phyloP scores from a whole-genome alignment of 306 rosid genomes.

The Medicago arabica region DNA sequence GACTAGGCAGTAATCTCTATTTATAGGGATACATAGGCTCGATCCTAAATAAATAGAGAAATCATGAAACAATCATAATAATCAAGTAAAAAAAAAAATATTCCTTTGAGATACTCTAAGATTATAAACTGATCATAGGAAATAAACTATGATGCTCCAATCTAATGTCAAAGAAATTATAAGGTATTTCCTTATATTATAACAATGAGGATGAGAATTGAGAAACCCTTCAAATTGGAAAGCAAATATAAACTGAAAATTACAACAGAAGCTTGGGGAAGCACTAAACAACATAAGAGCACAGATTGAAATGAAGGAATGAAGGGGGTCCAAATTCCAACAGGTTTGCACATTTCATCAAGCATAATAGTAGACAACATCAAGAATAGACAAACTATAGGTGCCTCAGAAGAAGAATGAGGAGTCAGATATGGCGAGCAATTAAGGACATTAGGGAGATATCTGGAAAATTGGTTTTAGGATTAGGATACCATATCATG shows the following conservation, averaged over 20 bases:
- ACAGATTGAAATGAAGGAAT: conserved; percentile 11
- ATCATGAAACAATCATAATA: background rate
- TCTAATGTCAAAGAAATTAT: background rate
- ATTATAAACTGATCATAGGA: too few species aligned
- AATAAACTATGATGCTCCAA: background rate
- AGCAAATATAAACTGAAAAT: conserved; percentile 5
- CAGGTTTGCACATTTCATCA: conserved; percentile 8
- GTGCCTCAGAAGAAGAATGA: conserved; percentile 1
- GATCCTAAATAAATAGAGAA: background rate
- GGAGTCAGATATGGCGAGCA: background rate
- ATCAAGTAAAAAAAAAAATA: background rate
- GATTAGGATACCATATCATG: conserved; percentile 7
- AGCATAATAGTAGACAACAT: conserved; percentile 4
- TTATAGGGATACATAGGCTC: background rate
- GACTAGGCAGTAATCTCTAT: background rate
- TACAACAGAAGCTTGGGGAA: conserved; percentile 14
- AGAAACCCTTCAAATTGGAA: background rate
- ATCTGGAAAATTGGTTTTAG: background rate
- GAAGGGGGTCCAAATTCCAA: conserved; percentile 1
- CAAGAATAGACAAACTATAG: background rate
- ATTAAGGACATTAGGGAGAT: background rate
- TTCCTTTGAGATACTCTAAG: background rate
- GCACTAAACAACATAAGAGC: background rate
- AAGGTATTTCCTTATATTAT: background rate
- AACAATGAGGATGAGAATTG: conserved; percentile 1